These are phyloP conservation scores for Crithidia expoeki DNA, from an alignment of 208 protist species.

Conservation along the genomic window DNA sequence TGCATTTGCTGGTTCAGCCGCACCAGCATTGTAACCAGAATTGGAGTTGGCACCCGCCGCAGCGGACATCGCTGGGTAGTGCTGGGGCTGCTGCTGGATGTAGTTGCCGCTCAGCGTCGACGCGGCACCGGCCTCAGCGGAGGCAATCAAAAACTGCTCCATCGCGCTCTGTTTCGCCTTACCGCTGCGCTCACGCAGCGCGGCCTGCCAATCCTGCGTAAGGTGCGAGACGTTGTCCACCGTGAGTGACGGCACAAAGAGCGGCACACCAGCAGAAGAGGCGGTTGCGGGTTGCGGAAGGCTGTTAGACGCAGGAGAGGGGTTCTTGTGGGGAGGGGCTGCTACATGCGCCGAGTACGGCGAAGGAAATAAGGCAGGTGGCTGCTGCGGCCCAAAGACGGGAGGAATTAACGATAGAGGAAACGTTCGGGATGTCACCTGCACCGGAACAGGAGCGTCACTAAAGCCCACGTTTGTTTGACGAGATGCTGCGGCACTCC, in stretches of 20 bases:
- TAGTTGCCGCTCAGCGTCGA: constrained; percentile 1
- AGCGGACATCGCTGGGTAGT: not conserved
- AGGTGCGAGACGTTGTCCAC: constrained; percentile 38
- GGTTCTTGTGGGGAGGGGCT: not conserved
- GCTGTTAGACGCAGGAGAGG: not conserved
- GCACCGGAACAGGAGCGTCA: not conserved
- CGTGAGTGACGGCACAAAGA: constrained; percentile 38
- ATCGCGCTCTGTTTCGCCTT: constrained; percentile 28
- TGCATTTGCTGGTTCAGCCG: not conserved
- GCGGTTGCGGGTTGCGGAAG: not conserved
- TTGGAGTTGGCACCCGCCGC: not conserved
- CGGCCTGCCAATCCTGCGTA: constrained; percentile 51
- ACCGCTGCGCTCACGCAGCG: constrained; percentile 35
- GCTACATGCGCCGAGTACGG: not conserved
- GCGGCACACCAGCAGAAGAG: constrained; percentile 6
- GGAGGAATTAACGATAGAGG: not conserved
- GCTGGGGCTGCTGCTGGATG: not conserved
- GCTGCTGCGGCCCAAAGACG: not conserved
- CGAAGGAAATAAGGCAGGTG: not conserved
- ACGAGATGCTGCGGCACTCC: not conserved
- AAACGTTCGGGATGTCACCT: not conserved
- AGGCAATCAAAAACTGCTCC: constrained; percentile 36
- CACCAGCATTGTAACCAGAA: not conserved
- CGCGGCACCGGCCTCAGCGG: constrained; percentile 29
- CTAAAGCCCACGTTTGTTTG: not conserved